These are phyloP conservation scores for Nakataea oryzae DNA, from an alignment of 2,329 filamentous ascomycete genomes.

Conservation along the genomic window DNA sequence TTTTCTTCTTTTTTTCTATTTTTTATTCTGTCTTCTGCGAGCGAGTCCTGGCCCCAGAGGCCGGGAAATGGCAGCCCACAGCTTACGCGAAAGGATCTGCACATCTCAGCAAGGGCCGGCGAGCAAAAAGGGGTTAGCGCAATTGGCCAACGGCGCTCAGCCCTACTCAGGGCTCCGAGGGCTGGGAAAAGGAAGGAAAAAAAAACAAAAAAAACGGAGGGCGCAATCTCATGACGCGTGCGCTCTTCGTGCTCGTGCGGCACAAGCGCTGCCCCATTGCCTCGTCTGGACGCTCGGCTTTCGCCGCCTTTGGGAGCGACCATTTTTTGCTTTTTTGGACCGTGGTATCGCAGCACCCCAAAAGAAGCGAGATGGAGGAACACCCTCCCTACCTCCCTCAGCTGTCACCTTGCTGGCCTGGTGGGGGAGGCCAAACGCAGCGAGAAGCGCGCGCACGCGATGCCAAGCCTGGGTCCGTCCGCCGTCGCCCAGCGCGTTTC, in stretches of 20 bases:
- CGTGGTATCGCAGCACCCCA: not conserved
- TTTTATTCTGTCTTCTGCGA: too few species aligned
- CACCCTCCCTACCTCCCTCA: too few species aligned
- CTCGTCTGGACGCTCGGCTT: not conserved
- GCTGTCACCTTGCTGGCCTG: not conserved
- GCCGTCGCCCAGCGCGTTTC: not conserved
- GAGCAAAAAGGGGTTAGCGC: too few species aligned
- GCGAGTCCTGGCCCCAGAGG: not conserved
- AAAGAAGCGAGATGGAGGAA: not conserved
- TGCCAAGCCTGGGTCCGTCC: not conserved
- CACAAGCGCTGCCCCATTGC: not conserved
- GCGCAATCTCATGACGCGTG: not conserved
- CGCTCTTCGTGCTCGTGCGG: not conserved
- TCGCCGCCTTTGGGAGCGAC: not conserved
- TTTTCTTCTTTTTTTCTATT: too few species aligned
- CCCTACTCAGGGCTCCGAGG: not conserved
- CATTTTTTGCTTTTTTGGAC: not conserved
- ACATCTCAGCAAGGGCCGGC: too few species aligned
- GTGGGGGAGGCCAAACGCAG: too few species aligned
- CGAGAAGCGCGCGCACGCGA: not conserved
- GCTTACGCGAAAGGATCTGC: not conserved
- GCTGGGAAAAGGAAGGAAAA: not conserved
- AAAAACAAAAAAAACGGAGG: not conserved
- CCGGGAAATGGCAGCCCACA: not conserved
- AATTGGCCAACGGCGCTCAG: not conserved